Base-by-base conservation (phyloP, 208 protist species). In the Trypanosoma mega region DNA sequence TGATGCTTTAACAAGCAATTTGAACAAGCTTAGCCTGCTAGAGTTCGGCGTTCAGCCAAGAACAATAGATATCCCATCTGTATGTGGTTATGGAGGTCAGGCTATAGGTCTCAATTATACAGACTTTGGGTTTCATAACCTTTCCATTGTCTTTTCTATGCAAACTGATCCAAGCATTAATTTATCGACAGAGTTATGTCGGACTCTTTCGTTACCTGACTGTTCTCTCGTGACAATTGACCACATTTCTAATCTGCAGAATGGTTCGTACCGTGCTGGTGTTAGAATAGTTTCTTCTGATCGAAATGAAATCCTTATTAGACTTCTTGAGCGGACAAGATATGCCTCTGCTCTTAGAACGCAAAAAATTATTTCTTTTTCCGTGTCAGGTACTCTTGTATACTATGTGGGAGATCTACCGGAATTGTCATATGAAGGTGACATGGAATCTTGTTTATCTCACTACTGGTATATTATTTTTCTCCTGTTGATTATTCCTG, bases 391-490 rank as follows among this genome's bases (percentile, higher is more conserved):
- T 16, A 73, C 76, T 23, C 61, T 63, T 23, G 67, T 91, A 0
- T 90, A 83, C 46, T 80, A 67, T 36, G 29, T 56, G 29, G 69
- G 67, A 21, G 44, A 58, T 21, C 3, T 43, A 16, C 66, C 71
- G n/a, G 9, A 31, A 9, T 21, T 76, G 18, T 67, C 51, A 3
- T 37, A 59, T 1, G 44, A 52, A 18, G 80, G 82, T n/a, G 79
- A 57, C 34, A 58, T 69, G 24, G 45, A 29, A 18, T 37, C 70
- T 46, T 94, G 87, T 43, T 36, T 72, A 36, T 49, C 54, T 12
- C 74, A 80, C n/a, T 84, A 82, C 61, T 94, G 87, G 85, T 94
- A 92, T 39, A 65, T 92, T 24, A 85, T 92, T 43, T 94, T 94
- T 24, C 63, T 92, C n/a, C 74, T 94, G 39, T 67, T 92, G 24